phyloP scores from a whole-genome alignment of 495 filamentous ascomycete species.

The Trichoderma asperelloides region DNA sequence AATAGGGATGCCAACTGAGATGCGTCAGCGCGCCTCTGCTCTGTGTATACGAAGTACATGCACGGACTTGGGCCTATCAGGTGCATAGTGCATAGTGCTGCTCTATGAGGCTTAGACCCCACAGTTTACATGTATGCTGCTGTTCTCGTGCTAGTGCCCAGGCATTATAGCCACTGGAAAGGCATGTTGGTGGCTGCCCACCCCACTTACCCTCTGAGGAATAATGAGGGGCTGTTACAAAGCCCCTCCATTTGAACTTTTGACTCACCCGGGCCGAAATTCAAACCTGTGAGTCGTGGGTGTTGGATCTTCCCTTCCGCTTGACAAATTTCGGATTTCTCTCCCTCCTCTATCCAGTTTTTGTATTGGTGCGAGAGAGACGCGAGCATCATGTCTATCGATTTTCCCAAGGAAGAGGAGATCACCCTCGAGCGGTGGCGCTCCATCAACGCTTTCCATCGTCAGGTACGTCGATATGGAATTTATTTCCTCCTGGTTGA shows the following conservation, averaged over 20 bases:
- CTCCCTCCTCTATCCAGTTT: neutral
- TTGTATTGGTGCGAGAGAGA: neutral
- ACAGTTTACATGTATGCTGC: neutral
- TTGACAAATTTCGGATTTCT: neutral
- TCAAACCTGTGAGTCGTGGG: neutral
- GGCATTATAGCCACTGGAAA: neutral
- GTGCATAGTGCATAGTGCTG: neutral
- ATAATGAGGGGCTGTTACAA: neutral
- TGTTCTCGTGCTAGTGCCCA: neutral
- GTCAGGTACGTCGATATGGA: slow-evolving; percentile 38
- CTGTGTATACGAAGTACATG: neutral
- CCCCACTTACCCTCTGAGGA: neutral
- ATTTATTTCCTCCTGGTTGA: neutral
- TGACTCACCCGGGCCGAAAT: neutral
- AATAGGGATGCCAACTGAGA: neutral
- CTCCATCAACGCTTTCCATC: slow-evolving; percentile 81
- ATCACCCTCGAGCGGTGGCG: slow-evolving; percentile 70
- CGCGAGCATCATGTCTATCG: slow-evolving; percentile 58
- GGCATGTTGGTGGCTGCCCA: neutral
- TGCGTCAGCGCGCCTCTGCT: neutral
- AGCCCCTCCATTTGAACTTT: slow-evolving; percentile 3
- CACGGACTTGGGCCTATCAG: neutral
- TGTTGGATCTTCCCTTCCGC: neutral
- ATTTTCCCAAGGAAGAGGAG: slow-evolving; percentile 89
- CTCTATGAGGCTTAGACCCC: neutral